Base-by-base conservation (phyloP, 2,329 filamentous ascomycete species). In the Penicillium sp. region DNA sequence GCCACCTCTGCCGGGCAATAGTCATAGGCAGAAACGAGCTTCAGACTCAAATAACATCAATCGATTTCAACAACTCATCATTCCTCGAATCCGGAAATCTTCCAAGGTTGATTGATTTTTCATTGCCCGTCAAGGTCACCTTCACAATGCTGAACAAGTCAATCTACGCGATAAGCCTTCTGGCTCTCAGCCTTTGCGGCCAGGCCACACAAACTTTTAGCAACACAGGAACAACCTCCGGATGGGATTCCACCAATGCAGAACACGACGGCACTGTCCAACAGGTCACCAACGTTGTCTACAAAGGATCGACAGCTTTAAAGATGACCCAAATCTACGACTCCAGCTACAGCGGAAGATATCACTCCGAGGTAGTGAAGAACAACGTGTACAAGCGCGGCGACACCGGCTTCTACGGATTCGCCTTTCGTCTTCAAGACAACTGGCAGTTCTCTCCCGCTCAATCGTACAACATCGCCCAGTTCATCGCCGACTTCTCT, bases 401-500 rank as follows among this genome's bases (percentile, higher is more conserved):
- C 45, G 75, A 82, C 53, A 68, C 68, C 20, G 75, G 74, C 23
- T 80, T 77, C 68, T 82, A 82, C 69, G 78, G 79, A 33, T 82
- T 82, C 65, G 68, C 71, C 0, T 82, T 82, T 69, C 76, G 78
- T n/a, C 74, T 82, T 7, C 71, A 75, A 25, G 63, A 76, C 0
- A 51, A 69, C 54, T 82, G 79, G 80, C 66, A 82, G 57, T 80
- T 79, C 62, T 60, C 65, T n/a, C 68, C 69, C 14, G 65, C 67
- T 1, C 77, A 80, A 65, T 69, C 66, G 48, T 82, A 77, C 69
- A 79, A 81, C 68, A 65, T 81, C 43, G 77, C 74, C 0, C 79
- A 82, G 67, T 82, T 81, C 70, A 82, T 82, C 60, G 77, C 78
- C 53, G 73, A 81, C 58, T 80, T 81, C 56, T 66, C 67, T 1